Evolutionary conservation across 805 yeast species (phyloP), one percentile per base, ranked within the genome.

Genomic region (Ogataea chonburiensis): DNA sequence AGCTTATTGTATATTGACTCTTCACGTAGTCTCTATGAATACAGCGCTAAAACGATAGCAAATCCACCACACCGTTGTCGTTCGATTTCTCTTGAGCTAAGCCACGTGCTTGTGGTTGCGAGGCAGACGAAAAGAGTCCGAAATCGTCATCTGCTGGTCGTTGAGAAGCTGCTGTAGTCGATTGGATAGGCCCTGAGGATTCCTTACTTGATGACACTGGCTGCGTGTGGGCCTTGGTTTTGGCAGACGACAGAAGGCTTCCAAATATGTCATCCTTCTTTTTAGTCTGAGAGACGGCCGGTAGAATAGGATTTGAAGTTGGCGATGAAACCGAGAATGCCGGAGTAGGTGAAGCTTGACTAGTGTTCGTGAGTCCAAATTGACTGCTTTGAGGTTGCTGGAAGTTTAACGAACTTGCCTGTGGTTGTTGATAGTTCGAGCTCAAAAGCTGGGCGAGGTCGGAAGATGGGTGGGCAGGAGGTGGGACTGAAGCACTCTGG

Each of bases 181-280:
- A 8, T 9, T 21, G 22, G 6, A 8, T 9, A 16, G 31, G 45
- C n/a, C 24, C 24, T 7, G 54, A 22, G 21, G 54, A 24, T 14
- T 50, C 20, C n/a, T n/a, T n/a, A n/a, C n/a, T n/a, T n/a, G n/a
- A n/a, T n/a, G n/a, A n/a, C n/a, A n/a, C 15, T 52, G 30, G 25
- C 12, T 49, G 25, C 14, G 50, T 15, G 30, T 46, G 46, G n/a
- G 50, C 39, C 47, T 64, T 60, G 33, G 78, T 61, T 53, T 82
- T 79, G 5, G 94, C 94, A 17, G 76, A 61, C 7, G 75, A 66
- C 50, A 84, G 78, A 45, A 84, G 65, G 3, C 84, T 77, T 16
- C 89, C 80, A 60, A 84, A 84, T 0, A 89, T 83, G 53, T 84
- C 93, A 41, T 66, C 68, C 36, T 65, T 67, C 35, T 71, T 64